phyloP scores from a whole-genome alignment of 495 filamentous ascomycete species.

The Daldinia bambusicola region DNA sequence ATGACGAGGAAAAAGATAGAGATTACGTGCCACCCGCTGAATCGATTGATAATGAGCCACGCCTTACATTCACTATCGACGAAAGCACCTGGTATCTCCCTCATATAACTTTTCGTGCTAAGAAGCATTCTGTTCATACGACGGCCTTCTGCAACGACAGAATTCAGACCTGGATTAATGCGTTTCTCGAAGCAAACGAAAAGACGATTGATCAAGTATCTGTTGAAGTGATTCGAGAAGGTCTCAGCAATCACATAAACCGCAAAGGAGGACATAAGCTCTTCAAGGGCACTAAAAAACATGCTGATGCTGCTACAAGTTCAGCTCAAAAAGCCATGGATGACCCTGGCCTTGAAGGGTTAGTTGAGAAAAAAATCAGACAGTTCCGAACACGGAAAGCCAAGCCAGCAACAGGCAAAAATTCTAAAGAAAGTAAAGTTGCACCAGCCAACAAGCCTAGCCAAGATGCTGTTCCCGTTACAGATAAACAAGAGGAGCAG shows the following conservation, averaged over 20 bases:
- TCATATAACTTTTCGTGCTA: slow-evolving; percentile 1
- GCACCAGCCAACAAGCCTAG: not conserved
- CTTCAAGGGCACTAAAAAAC: slow-evolving; percentile 30
- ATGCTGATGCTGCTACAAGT: not conserved
- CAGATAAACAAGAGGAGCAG: not conserved
- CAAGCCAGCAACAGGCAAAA: not conserved
- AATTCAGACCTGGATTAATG: slow-evolving; percentile 20
- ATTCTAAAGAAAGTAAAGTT: not conserved
- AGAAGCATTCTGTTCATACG: slow-evolving; percentile 3
- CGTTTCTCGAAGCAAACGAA: slow-evolving; percentile 31
- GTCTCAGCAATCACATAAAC: slow-evolving; percentile 25
- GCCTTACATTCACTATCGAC: slow-evolving; percentile 19
- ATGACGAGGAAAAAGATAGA: slow-evolving; percentile 1
- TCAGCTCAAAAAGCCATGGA: slow-evolving; percentile 27
- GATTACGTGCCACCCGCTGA: not conserved
- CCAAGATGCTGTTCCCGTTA: not conserved
- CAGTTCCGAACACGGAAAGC: not conserved
- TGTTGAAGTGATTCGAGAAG: slow-evolving; percentile 30
- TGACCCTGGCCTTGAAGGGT: slow-evolving; percentile 3
- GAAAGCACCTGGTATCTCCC: slow-evolving; percentile 39
- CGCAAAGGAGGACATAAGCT: slow-evolving; percentile 15
- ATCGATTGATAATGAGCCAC: no score
- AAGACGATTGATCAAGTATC: slow-evolving; percentile 16
- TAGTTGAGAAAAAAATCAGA: not conserved
- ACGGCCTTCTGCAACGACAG: slow-evolving; percentile 4